Conservation (phyloP, 2,329 filamentous ascomycete genomes). For the Aureobasidium sp. region DNA sequence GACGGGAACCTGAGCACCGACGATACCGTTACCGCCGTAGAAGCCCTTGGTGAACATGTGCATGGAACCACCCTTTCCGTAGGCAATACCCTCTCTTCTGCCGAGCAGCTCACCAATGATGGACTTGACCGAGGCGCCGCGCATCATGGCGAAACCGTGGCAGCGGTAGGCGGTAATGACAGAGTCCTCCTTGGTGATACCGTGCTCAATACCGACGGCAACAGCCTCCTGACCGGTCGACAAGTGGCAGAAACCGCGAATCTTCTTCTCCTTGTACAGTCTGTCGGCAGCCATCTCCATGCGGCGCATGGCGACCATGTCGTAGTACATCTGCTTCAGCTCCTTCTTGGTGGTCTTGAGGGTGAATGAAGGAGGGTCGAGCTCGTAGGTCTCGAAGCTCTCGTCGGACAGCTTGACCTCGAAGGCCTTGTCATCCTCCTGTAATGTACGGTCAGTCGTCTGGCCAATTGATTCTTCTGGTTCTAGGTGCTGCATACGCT, state of each 20-base stretch:
- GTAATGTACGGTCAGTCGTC: conserved; percentile 17
- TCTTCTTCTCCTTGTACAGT: conserved; percentile 99
- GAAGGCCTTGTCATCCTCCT: conserved; percentile 94
- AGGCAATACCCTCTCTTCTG: conserved; percentile 90
- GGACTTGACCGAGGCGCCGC: conserved; percentile 78
- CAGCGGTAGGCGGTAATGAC: conserved; percentile 98
- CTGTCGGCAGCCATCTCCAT: conserved; percentile 99
- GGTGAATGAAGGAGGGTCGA: conserved; percentile 91
- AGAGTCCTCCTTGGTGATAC: conserved; percentile 84
- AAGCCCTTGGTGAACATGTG: conserved; percentile 99
- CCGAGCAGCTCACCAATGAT: conserved; percentile 96
- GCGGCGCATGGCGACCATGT: conserved; percentile 91
- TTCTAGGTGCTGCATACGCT: conserved; percentile 41
- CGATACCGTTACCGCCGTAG: conserved; percentile 98
- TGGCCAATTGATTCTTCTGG: not conserved
- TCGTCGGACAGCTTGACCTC: conserved; percentile 89
- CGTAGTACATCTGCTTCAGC: conserved; percentile 97
- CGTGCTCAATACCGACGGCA: conserved; percentile 92
- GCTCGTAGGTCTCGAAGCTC: conserved; percentile 99
- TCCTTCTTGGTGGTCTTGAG: conserved; percentile 94
- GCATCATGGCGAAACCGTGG: conserved; percentile 97
- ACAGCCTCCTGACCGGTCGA: conserved; percentile 98
- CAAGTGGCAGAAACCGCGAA: conserved; percentile 98
- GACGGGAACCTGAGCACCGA: conserved; percentile 95
- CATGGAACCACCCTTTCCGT: conserved; percentile 99